Evolutionary conservation across 768 basidiomycete species (phyloP).

Genomic region (Coprinopsis sp.): DNA sequence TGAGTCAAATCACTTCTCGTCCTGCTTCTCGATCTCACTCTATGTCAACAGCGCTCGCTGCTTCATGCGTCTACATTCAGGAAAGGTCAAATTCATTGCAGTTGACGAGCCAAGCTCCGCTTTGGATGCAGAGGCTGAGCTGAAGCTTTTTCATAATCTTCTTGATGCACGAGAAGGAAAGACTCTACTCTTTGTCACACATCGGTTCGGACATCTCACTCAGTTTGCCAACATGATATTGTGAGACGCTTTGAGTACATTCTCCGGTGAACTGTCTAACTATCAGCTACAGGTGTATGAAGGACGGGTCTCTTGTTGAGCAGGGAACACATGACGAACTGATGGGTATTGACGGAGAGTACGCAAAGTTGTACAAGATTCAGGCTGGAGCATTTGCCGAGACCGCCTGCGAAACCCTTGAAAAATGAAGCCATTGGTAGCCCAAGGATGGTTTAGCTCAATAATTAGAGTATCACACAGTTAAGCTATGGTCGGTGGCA

Average conservation of each 20-base stretch:
- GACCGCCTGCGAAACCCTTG: too few species aligned
- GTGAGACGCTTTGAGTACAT: conserved; percentile 28
- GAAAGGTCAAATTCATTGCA: conserved; percentile 41
- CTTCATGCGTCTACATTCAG: conserved; percentile 38
- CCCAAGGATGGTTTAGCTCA: too few species aligned
- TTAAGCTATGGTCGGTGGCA: too few species aligned
- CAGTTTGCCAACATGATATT: conserved; percentile 47
- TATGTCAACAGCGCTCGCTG: conserved; percentile 32
- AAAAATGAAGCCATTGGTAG: too few species aligned
- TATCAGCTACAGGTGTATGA: conserved; percentile 34
- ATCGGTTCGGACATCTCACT: conserved; percentile 47
- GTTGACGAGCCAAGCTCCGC: conserved; percentile 59
- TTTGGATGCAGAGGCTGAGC: conserved; percentile 52
- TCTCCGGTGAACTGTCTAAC: conserved; percentile 5
- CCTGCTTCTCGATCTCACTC: not conserved
- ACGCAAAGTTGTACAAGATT: conserved; percentile 37
- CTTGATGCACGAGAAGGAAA: conserved; percentile 36
- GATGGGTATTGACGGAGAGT: conserved; percentile 32
- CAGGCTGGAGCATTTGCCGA: conserved; percentile 24
- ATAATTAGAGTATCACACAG: too few species aligned
- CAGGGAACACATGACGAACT: conserved; percentile 36
- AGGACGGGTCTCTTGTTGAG: conserved; percentile 36
- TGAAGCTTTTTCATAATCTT: conserved; percentile 38
- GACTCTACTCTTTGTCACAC: conserved; percentile 54
- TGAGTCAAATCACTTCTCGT: conserved; percentile 23